Base-by-base conservation (phyloP, 371 early-diverging fungal genomes). In the Syncephalastrum monosporum region DNA sequence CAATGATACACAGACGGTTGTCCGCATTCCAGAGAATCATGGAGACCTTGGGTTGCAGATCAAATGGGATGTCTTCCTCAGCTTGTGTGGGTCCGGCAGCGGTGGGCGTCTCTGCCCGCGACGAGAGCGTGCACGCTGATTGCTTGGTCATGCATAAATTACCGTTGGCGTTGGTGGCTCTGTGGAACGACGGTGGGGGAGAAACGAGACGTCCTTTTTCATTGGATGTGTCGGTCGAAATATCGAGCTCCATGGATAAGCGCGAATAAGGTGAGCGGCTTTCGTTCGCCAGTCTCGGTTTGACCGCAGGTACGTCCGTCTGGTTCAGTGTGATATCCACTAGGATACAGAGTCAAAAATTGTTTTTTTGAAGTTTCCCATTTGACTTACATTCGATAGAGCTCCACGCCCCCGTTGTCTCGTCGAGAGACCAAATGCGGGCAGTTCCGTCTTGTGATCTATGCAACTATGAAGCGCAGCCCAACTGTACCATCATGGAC, bases 11-110 rank as follows among this genome's bases (percentile, higher is more conserved):
- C 50, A 74, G 59, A 12, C 67, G 50, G 55, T 91, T 90, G 55
- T 89, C 85, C 17, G 76, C 50, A 25, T 73, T 83, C 88, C 88
- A 91, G 0, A 71, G 65, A 47, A 83, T 73, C 68, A 79, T 77
- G 5, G 82, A 75, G 29, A 84, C 82, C 55, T 73, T 72, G 29
- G 67, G 61, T 25, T 59, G 56, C 10, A 33, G 38, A 33, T 33
- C 38, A 33, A 33, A 33, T 10, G 38, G 38, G 38, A 33, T 33
- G 2, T 33, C 38, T 21, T 25, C 55, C 6, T 65, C 65, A 17
- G 59, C 23, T 3, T 55, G 16, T 29, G 56, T 7, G 15, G 25
- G 53, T 7, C 21, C 21, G 2, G 29, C n/a, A 2, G 29, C 38
- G 16, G 50, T 29, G 7, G 41, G 24, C 33, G 56, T 12, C 21